Conservation (phyloP, 768 basidiomycete genomes). For the Mycena kentingensis region DNA sequence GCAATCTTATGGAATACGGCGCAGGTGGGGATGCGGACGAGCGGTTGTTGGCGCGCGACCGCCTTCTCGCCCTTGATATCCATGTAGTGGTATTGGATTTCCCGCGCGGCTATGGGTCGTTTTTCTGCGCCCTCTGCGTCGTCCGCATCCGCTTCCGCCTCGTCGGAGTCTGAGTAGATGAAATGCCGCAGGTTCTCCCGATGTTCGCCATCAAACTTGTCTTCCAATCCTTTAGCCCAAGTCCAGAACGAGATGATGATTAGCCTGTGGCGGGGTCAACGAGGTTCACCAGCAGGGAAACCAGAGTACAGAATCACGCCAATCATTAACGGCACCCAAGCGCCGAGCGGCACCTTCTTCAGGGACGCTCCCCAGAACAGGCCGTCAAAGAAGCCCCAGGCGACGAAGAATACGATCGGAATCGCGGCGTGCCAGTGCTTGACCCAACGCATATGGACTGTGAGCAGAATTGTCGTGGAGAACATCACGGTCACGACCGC, state of each 20-base stretch:
- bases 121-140: slow-evolving; percentile 24
- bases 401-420: slow-evolving; percentile 47
- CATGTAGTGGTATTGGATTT: slow-evolving; percentile 28
- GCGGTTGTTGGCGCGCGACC: slow-evolving; percentile 23
- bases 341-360: slow-evolving; percentile 63
- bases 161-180: slow-evolving; percentile 37
- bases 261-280: slow-evolving; percentile 29
- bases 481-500: slow-evolving; percentile 70
- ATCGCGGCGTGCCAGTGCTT: slow-evolving; percentile 50
- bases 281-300: background rate
- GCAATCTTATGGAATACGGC: slow-evolving; percentile 62
- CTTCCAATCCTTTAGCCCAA: slow-evolving; percentile 66
- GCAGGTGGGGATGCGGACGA: slow-evolving; percentile 50
- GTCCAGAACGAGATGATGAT: slow-evolving; percentile 63
- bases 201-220: slow-evolving; percentile 58
- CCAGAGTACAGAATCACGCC: slow-evolving; percentile 49
- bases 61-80: slow-evolving; percentile 12
- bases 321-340: slow-evolving; percentile 67
- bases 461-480: slow-evolving; percentile 56
- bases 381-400: slow-evolving; percentile 69
- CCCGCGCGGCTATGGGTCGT: slow-evolving; percentile 25
- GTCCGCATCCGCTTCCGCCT: slow-evolving; percentile 17
- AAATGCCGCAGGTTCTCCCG: slow-evolving; percentile 57
- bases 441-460: slow-evolving; percentile 58
- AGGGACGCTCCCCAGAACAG: slow-evolving; percentile 68